Percentiles rank a stretch among this genome's conserved stretches.
Conservation (phyloP, 805 yeast species). For the Wickerhamiella kazuoi region DNA sequence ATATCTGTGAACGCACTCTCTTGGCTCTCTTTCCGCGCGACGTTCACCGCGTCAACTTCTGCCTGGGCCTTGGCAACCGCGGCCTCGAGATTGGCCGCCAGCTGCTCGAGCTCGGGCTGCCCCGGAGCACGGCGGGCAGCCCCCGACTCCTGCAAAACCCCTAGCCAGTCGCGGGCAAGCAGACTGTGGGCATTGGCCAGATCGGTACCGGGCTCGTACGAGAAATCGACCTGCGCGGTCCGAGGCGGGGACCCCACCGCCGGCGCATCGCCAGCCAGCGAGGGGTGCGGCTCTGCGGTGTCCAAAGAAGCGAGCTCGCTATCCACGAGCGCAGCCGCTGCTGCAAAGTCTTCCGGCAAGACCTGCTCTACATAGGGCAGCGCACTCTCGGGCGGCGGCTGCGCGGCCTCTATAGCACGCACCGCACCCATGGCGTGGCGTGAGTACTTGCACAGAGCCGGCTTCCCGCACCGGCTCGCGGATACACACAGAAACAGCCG, state of each 20-base stretch:
- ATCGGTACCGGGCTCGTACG: background rate
- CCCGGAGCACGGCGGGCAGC: background rate
- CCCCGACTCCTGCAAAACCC: background rate
- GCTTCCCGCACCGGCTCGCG: too few species aligned
- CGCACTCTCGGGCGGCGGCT: too few species aligned
- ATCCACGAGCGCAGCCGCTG: background rate
- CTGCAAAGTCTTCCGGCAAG: background rate
- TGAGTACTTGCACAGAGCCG: too few species aligned
- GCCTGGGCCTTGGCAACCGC: background rate
- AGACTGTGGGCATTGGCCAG: background rate
- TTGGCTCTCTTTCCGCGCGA: background rate
- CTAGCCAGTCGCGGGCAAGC: background rate
- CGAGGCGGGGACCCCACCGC: background rate
- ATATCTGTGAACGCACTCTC: background rate
- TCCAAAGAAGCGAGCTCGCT: background rate
- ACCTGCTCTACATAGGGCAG: constrained; percentile 1
- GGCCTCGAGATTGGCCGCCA: background rate
- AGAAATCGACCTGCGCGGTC: background rate
- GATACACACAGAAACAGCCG: too few species aligned
- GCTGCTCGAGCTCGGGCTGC: background rate
- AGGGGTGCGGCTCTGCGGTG: background rate
- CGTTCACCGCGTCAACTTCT: background rate
- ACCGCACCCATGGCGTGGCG: too few species aligned
- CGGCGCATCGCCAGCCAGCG: background rate
- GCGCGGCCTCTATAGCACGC: too few species aligned